Evolutionary conservation across 1,284 basidiomycete genomes (phyloP), one percentile per base, ranked within the genome.

Genomic region (Ustilago esculenta): DNA sequence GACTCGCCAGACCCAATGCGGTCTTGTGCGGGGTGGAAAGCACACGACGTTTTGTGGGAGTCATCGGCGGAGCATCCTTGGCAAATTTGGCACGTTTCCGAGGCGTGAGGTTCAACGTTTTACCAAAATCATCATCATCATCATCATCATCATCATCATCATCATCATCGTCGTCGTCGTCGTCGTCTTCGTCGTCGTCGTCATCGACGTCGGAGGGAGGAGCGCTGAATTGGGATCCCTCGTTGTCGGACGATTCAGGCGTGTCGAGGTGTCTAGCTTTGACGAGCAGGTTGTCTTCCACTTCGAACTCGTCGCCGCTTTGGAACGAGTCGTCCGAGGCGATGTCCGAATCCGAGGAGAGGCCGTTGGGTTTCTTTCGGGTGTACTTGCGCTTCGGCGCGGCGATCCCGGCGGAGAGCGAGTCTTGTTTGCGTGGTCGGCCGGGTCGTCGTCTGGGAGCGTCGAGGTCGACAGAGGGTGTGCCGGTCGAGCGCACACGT

Each of bases 241-340:
- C 56, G 17, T 56, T 56, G 40, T 65, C 60, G 24, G 60, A 64
- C 24, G 55, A 59, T 15, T 70, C 60, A 23, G 67, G 60, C 35
- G 67, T 70, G 20, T 70, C 60, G 17, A 53, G 52, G n/a, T 56
- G 60, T n/a, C 48, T 37, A 12, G 66, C 51, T 34, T 69, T 70
- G 36, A 70, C 60, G 9, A 70, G 56, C 20, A 70, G 37, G 20
- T 69, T 58, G 48, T 69, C 59, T 47, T 69, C 66, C 11, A 59
- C 67, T 23, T 50, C 42, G 14, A 65, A 60, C 41, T 64, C 67
- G 67, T 70, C 56, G 6, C 60, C 67, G 45, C 60, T 65, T 34
- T 65, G 60, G 47, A 70, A 70, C 14, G 52, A 56, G 47, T 70
- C 67, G 36, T 70, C 67, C n/a, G 67, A 70, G 4, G 43, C 67